These are phyloP conservation scores for Phoma sp. DNA, from an alignment of 2,329 filamentous ascomycete species.

Conservation along the genomic window DNA sequence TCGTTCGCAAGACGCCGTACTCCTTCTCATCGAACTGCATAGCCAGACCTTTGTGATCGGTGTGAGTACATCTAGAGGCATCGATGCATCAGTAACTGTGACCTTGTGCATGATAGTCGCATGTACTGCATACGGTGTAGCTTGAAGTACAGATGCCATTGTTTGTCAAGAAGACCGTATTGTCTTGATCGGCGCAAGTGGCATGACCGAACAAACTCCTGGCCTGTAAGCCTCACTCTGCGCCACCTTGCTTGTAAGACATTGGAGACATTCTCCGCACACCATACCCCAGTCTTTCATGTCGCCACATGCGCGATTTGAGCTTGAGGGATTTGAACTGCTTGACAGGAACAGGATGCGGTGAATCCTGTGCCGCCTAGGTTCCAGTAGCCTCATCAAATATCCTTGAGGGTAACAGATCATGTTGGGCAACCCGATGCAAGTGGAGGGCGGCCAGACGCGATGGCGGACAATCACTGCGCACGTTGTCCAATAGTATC, in stretches of 20 bases:
- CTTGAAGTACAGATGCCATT: neutral
- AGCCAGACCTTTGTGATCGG: neutral
- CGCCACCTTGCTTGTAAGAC: neutral
- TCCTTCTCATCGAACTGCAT: neutral
- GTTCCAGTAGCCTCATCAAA: conserved; percentile 4
- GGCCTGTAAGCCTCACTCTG: conserved; percentile 13
- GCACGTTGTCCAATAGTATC: conserved; percentile 11
- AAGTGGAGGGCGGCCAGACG: conserved; percentile 6
- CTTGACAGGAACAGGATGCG: conserved; percentile 7
- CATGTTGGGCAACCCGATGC: conserved; percentile 7
- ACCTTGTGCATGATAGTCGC: neutral
- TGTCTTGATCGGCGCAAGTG: conserved; percentile 3
- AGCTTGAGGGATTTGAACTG: conserved; percentile 5
- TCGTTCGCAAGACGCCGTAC: conserved; percentile 7
- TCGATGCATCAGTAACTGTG: neutral
- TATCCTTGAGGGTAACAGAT: conserved; percentile 1
- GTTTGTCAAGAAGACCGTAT: neutral
- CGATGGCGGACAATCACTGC: conserved; percentile 1
- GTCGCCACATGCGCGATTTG: conserved; percentile 14
- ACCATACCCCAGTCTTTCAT: neutral
- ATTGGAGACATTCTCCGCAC: conserved; percentile 14
- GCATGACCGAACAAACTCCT: conserved; percentile 5
- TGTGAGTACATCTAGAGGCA: neutral
- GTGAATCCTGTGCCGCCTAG: conserved; percentile 7
- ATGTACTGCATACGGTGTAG: neutral